These are phyloP conservation scores for Orychophragmus violaceus DNA, from an alignment of 345 rosid genomes.

Conservation along the genomic window DNA sequence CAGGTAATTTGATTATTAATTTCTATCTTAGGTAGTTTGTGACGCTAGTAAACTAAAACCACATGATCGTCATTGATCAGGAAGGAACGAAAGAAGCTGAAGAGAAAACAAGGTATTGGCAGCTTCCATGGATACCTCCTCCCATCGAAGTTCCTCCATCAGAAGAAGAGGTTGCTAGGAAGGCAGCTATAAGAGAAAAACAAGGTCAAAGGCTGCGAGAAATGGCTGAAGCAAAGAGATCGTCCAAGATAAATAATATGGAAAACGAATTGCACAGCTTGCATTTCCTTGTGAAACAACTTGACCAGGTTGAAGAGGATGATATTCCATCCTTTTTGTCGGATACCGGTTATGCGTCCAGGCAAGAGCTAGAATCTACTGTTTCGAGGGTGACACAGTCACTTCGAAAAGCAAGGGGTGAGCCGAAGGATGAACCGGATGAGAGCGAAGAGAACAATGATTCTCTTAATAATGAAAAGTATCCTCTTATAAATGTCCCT, in stretches of 20 bases:
- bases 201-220: slow-evolving; percentile 94
- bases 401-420: slow-evolving; percentile 81
- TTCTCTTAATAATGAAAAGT: slow-evolving; percentile 49
- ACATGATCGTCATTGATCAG: slow-evolving; percentile 40
- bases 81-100: slow-evolving; percentile 83
- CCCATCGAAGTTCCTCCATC: slow-evolving; percentile 89
- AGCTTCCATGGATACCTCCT: slow-evolving; percentile 93
- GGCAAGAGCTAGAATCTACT: slow-evolving; percentile 76
- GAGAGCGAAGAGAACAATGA: slow-evolving; percentile 74
- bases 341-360: slow-evolving; percentile 71
- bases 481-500: slow-evolving; percentile 65
- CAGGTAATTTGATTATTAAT: slow-evolving; percentile 42
- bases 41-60: neutral
- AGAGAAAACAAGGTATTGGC: slow-evolving; percentile 86
- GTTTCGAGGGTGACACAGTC: slow-evolving; percentile 54
- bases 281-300: slow-evolving; percentile 80
- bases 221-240: slow-evolving; percentile 96
- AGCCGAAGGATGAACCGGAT: slow-evolving; percentile 59
- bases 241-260: slow-evolving; percentile 70
- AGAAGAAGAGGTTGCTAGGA: slow-evolving; percentile 93
- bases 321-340: slow-evolving; percentile 65
- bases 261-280: slow-evolving; percentile 76
- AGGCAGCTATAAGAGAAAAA: slow-evolving; percentile 86
- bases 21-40: slow-evolving; percentile 6
- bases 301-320: slow-evolving; percentile 60